These are phyloP conservation scores for Vanderwaltozyma yarrowii DNA, from an alignment of 805 yeast genomes.

Conservation along the genomic window DNA sequence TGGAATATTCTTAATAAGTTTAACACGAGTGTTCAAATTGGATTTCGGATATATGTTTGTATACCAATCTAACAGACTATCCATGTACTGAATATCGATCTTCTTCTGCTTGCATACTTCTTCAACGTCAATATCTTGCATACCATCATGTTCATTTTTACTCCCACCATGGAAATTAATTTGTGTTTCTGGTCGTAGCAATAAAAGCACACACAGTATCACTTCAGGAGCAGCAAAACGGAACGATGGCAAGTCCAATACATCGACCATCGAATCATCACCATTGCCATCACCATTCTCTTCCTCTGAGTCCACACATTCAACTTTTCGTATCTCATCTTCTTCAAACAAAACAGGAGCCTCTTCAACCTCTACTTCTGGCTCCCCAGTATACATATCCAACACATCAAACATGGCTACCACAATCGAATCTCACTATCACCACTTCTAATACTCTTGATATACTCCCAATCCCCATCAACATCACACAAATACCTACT, in stretches of 20 bases:
- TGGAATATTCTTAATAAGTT: slow-evolving; percentile 25
- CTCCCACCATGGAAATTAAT: slow-evolving; percentile 35
- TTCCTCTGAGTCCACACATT: neutral
- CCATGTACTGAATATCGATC: slow-evolving; percentile 21
- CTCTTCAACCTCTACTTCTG: neutral
- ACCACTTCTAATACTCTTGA: too few species aligned
- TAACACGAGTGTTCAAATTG: slow-evolving; percentile 17
- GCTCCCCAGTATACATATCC: slow-evolving; percentile 21
- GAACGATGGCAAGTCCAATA: slow-evolving; percentile 48
- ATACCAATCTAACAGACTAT: slow-evolving; percentile 38
- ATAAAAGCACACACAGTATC: slow-evolving; percentile 34
- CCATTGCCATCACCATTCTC: neutral
- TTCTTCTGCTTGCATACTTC: slow-evolving; percentile 29
- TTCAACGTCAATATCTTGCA: slow-evolving; percentile 5
- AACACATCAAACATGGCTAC: slow-evolving; percentile 29
- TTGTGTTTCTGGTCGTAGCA: slow-evolving; percentile 40
- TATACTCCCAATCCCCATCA: too few species aligned
- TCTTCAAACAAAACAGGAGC: neutral
- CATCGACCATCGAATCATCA: slow-evolving; percentile 29
- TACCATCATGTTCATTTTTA: neutral
- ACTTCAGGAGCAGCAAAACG: slow-evolving; percentile 39
- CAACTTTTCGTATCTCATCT: neutral
- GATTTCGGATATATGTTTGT: slow-evolving; percentile 25
- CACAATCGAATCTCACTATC: too few species aligned
- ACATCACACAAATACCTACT: too few species aligned